Conservation (phyloP, 352 stramenopile species). For the Plasmopara muralis region DNA sequence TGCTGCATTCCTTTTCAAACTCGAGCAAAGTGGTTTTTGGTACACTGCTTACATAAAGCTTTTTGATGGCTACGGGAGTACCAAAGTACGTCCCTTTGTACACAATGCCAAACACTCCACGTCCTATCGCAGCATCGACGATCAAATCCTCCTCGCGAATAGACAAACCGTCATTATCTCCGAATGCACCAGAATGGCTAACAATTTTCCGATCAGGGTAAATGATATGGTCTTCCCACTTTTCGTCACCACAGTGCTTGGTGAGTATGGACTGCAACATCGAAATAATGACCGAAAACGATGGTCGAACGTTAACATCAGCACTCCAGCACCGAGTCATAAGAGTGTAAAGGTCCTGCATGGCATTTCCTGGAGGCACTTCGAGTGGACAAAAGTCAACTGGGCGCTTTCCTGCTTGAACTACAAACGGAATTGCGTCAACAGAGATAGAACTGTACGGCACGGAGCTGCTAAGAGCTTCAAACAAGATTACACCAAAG, state of each 20-base stretch:
- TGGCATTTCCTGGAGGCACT: slow-evolving; percentile 33
- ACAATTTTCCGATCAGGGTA: slow-evolving; percentile 75
- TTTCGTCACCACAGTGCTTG: slow-evolving; percentile 64
- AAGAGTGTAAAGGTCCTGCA: slow-evolving; percentile 60
- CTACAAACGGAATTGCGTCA: slow-evolving; percentile 76
- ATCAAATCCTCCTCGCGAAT: slow-evolving; percentile 77
- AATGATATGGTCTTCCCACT: slow-evolving; percentile 81
- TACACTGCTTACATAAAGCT: slow-evolving; percentile 68
- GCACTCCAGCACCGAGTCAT: slow-evolving; percentile 78
- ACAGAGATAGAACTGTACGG: slow-evolving; percentile 75
- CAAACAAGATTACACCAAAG: slow-evolving; percentile 81
- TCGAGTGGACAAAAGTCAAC: slow-evolving; percentile 69
- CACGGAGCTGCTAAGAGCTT: slow-evolving; percentile 52
- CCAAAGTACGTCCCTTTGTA: slow-evolving; percentile 84
- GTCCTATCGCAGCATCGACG: slow-evolving; percentile 60
- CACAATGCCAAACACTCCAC: slow-evolving; percentile 74
- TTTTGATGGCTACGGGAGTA: slow-evolving; percentile 79
- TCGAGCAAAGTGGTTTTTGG: slow-evolving; percentile 76
- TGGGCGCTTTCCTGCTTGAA: slow-evolving; percentile 68
- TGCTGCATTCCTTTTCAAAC: slow-evolving; percentile 80
- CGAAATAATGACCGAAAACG: slow-evolving; percentile 80
- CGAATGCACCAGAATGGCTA: slow-evolving; percentile 33
- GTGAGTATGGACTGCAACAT: slow-evolving; percentile 59
- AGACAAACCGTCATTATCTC: slow-evolving; percentile 60
- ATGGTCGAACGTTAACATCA: slow-evolving; percentile 58